Evolutionary conservation across 1,139 yeast genomes (phyloP), one percentile per base, ranked within the genome.

Genomic region (Kodamaea suecica): DNA sequence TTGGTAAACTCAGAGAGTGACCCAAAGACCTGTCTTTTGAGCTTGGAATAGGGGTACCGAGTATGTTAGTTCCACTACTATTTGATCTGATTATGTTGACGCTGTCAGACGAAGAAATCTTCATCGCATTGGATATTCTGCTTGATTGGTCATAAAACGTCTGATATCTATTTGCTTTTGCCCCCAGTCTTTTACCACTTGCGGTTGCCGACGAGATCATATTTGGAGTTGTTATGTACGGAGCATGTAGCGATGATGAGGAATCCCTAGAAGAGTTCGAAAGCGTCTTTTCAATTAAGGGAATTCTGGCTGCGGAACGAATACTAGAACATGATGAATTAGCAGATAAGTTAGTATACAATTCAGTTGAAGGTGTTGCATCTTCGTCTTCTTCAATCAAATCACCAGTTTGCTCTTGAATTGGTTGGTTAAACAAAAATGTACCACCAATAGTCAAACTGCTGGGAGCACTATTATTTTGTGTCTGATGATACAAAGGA

Each of bases 121-220:
- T 69, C 47, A 73, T 52, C 1, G 77, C 77, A 48, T 64, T 69
- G 2, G 75, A 65, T 17, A 73, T 57, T 33, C 70, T 56, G 34
- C 59, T 57, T 4, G 74, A 67, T 43, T 70, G 75, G 43, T 71
- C 76, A 43, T 73, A 73, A 45, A 73, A 70, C 7, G 63, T 66
- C 48, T 73, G 76, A 43, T 73, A 74, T 33, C 78, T 50, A 29
- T 64, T 64, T 3, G 78, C 78, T 37, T 69, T 63, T n/a, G 77
- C 76, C 4, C 66, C 70, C 3, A 62, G 66, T 39, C 69, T 51
- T 48, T 53, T 65, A 2, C 55, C 49, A 12, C 50, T 42, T n/a
- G 69, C 66, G 0, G 61, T 57, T 8, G 57, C 42, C 5, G 37
- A 37, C 4, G 37, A 28, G 8, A 29, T 27, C 1, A 34, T 14